Base-by-base conservation (phyloP, 2,329 filamentous ascomycete genomes). In the Aureobasidium sp. region DNA sequence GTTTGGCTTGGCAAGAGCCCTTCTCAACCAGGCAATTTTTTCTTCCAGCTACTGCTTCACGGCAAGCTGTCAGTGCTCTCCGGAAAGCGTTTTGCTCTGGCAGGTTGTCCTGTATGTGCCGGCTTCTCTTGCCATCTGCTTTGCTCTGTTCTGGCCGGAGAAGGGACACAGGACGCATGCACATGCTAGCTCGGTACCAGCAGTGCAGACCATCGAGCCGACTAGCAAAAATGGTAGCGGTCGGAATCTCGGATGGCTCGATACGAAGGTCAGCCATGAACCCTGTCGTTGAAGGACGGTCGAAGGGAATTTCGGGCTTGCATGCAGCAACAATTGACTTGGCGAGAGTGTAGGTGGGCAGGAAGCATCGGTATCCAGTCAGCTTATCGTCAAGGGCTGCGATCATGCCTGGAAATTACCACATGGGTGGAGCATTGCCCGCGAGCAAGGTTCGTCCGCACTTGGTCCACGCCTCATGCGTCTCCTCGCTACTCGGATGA, bases 381-480 rank as follows among this genome's bases (percentile, higher is more conserved):
- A 74, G 69, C 70, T 74, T 74, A 74, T 74, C 72, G 64, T 57
- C 60, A 57, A 57, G 59, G 62, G 60, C 68, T 73, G 71, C 70
- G 63, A 47, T 34, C 29, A n/a, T 35, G 34, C 30, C 24, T 47
- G 64, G 59, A 53, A 63, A 60, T 59, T 38, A 39, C 24, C 39
- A 22, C 16, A 25, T 25, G 39, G 22, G 35, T 55, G 53, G 38
- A 41, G 32, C 39, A 29, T 30, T 27, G 24, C 30, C 37, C 45
- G 25, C 17, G 14, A 34, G 39, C 38, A 44, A 51, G 25, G 27
- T 34, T 38, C 25, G 39, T 44, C 32, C 32, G 47, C 12, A 16
- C 21, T 30, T 32, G 38, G 59, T 32, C 55, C 57, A 62, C 59
- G 61, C 55, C 57, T 44, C 54, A 59, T 57, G 61, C 57, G 49